Percentiles rank a stretch among this genome's conserved stretches.
phyloP scores from a whole-genome alignment of 176 grass and related monocot genomes.

The Otatea glauca region DNA sequence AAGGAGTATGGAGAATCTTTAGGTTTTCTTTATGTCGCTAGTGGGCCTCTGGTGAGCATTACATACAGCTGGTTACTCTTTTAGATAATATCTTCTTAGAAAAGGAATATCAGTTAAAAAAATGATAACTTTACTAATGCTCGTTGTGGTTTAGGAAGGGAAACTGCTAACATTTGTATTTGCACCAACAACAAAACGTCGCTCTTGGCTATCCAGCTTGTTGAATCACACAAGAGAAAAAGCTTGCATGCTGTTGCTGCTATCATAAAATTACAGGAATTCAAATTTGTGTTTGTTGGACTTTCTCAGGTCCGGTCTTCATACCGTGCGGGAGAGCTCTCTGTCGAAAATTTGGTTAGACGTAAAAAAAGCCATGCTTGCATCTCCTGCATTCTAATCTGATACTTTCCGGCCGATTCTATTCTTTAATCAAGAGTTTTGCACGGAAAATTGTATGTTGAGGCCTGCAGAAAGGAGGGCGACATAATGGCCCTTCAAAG shows the following conservation, averaged over 20 bases:
- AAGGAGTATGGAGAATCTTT: constrained; percentile 85
- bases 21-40: constrained; percentile 88
- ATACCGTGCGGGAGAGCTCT: constrained; percentile 91
- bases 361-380: constrained; percentile 42
- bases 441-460: background rate
- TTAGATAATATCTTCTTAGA: background rate
- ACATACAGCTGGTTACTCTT: background rate
- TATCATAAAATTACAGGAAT: too few species aligned
- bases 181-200: background rate
- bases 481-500: background rate
- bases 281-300: too few species aligned
- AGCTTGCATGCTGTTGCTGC: too few species aligned
- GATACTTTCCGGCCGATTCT: background rate
- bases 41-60: constrained; percentile 74
- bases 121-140: background rate
- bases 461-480: background rate
- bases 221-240: too few species aligned
- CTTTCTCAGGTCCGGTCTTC: constrained; percentile 79
- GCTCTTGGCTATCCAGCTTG: background rate
- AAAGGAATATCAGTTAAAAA: background rate
- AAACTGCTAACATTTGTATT: background rate
- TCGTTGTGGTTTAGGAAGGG: background rate
- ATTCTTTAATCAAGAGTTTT: background rate
- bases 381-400: constrained; percentile 33
- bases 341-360: constrained; percentile 85